Base-by-base conservation (phyloP, 2,329 filamentous ascomycete species). In the Stenocarpella maydis region DNA sequence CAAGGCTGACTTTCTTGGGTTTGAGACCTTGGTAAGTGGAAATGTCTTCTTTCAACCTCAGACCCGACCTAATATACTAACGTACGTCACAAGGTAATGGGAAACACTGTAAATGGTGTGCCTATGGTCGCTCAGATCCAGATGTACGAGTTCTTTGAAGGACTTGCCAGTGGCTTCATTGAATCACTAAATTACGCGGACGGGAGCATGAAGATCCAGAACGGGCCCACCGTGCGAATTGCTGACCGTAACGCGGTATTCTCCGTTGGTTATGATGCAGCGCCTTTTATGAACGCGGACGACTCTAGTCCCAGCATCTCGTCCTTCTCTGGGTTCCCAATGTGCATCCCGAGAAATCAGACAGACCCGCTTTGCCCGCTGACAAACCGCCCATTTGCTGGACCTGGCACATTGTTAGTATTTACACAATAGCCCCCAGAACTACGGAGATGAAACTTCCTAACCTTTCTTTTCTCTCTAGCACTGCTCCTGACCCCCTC, bases 321-420 rank as follows among this genome's bases (percentile, higher is more conserved):
- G 2, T 81, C 83, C 1, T 86, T 84, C 74, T 82, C 81, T 15
- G 84, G 84, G 0, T 86, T 85, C 63, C 84, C 84, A 2, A 86
- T 86, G 84, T 86, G 84, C 68, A 81, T 86, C 21, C 84, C 83
- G 0, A 78, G 84, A 19, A 81, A 80, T 26, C 69, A 75, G 28
- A 77, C 76, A 1, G 80, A 81, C 34, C 76, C 79, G 0, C 72
- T 79, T 1, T 81, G 79, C 58, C 79, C 79, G 4, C 39, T 76
- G 6, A 75, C 73, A 28, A 80, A 81, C 65, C 74, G 80, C 1
- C 79, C 79, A 0, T 76, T 78, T 52, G 66, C 74, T 2, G 76
- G 77, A 1, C 76, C 76, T 7, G 77, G 78, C 15, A 78, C 76
- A 19, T 80, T 80, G 76, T 78, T 65, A 75, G 74, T 72, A n/a